Percentiles rank a stretch among this genome's conserved stretches.
phyloP scores from a whole-genome alignment of 176 grass and related monocot genomes.

The Tuctoria greenei region DNA sequence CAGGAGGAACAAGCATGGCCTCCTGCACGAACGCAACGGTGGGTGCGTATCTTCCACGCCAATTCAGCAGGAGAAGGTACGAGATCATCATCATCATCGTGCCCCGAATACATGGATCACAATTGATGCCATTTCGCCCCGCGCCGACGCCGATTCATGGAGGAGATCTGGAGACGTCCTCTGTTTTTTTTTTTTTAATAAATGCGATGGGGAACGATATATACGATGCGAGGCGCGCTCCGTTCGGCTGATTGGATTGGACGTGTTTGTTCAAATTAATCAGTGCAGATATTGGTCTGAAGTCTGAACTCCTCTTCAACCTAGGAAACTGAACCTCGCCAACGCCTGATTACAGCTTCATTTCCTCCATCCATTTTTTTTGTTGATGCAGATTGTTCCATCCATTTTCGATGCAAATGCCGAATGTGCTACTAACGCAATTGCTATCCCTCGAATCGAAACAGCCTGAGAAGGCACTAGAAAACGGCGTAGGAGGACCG shows the following conservation, averaged over 20 bases:
- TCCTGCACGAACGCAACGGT: no score
- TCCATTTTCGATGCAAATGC: neutral
- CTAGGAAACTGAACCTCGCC: no score
- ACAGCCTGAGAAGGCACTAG: slow-evolving; percentile 18
- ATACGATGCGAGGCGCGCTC: no score
- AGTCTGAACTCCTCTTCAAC: neutral
- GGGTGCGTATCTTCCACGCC: no score
- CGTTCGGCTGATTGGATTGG: neutral
- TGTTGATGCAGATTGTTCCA: no score
- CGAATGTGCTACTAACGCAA: neutral
- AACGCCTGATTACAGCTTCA: no score
- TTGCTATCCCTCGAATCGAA: neutral
- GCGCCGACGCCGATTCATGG: no score
- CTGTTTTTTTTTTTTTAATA: neutral
- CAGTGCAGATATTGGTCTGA: neutral
- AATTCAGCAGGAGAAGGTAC: no score
- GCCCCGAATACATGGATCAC: no score
- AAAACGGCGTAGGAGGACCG: neutral
- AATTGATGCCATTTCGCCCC: no score
- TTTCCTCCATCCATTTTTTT: no score
- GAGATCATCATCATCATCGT: no score
- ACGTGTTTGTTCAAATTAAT: neutral
- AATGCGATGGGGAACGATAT: neutral
- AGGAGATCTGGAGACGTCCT: neutral
- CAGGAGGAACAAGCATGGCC: slow-evolving; percentile 11